phyloP scores from a whole-genome alignment of 2,329 filamentous ascomycete genomes.

The Claviceps lovelessii region DNA sequence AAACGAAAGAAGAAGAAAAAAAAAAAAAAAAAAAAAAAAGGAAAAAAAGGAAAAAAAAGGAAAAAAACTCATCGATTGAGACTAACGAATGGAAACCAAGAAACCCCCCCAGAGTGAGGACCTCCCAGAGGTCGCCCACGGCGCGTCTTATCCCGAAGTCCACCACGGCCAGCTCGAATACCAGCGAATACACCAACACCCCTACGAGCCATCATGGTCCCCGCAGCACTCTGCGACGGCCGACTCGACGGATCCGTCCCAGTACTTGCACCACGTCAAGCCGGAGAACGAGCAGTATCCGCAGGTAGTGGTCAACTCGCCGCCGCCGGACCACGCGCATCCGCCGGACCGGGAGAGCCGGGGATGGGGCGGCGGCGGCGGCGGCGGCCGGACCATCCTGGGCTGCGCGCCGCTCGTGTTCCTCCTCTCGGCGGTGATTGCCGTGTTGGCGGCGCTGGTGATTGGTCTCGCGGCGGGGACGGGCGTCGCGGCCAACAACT shows the following conservation, averaged over 20 bases:
- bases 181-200: not conserved
- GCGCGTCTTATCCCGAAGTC: not conserved
- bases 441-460: slow-evolving; percentile 24
- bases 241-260: not conserved
- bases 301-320: not conserved
- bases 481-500: slow-evolving; percentile 26
- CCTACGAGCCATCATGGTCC: not conserved
- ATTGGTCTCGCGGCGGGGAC: slow-evolving; percentile 31
- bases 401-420: slow-evolving; percentile 24
- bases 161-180: not conserved
- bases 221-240: not conserved
- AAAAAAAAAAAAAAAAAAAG: not conserved
- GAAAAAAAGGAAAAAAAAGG: not conserved
- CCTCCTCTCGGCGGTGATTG: slow-evolving; percentile 26
- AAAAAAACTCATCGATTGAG: too few relatives aligned
- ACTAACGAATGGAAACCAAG: not conserved
- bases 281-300: not conserved
- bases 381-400: not conserved
- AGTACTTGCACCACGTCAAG: not conserved
- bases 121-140: slow-evolving; percentile 1
- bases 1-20: too few relatives aligned
- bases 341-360: too few relatives aligned
- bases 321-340: not conserved
- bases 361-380: too few relatives aligned
- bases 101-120: not conserved